These are phyloP conservation scores for Fusarium sp. DNA, from an alignment of 2,329 filamentous ascomycete genomes.

Conservation along the genomic window DNA sequence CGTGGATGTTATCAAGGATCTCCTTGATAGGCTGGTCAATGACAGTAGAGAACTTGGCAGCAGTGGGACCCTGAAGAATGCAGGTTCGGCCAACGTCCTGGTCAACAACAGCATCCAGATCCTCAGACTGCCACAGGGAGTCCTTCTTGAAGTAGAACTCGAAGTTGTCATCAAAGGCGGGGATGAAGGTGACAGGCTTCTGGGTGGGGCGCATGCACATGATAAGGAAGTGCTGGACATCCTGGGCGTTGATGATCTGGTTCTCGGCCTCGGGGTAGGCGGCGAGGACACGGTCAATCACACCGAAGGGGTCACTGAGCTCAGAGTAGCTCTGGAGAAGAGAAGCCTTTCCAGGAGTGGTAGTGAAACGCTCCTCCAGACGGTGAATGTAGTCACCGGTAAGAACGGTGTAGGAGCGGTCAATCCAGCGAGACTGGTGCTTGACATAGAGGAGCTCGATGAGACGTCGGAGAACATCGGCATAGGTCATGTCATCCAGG, in stretches of 20 bases:
- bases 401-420: conserved; percentile 79
- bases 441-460: conserved; percentile 91
- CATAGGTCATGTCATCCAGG: conserved; percentile 95
- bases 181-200: conserved; percentile 97
- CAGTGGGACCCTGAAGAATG: conserved; percentile 93
- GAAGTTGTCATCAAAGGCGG: conserved; percentile 93
- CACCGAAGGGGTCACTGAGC: conserved; percentile 79
- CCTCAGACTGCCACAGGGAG: conserved; percentile 98
- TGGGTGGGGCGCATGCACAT: conserved; percentile 91
- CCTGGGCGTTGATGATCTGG: conserved; percentile 97
- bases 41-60: conserved; percentile 86
- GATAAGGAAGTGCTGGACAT: conserved; percentile 95
- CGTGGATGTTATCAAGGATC: conserved; percentile 89
- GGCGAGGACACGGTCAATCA: conserved; percentile 79
- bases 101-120: conserved; percentile 91
- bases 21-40: conserved; percentile 95
- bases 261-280: conserved; percentile 85
- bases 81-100: conserved; percentile 97
- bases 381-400: conserved; percentile 97
- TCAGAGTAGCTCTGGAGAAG: conserved; percentile 90
- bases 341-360: conserved; percentile 73
- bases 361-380: conserved; percentile 93
- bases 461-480: conserved; percentile 84
- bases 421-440: conserved; percentile 91
- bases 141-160: conserved; percentile 99